Evolutionary conservation across 2,329 filamentous ascomycete genomes (phyloP).

Genomic region (Fusarium coicis): DNA sequence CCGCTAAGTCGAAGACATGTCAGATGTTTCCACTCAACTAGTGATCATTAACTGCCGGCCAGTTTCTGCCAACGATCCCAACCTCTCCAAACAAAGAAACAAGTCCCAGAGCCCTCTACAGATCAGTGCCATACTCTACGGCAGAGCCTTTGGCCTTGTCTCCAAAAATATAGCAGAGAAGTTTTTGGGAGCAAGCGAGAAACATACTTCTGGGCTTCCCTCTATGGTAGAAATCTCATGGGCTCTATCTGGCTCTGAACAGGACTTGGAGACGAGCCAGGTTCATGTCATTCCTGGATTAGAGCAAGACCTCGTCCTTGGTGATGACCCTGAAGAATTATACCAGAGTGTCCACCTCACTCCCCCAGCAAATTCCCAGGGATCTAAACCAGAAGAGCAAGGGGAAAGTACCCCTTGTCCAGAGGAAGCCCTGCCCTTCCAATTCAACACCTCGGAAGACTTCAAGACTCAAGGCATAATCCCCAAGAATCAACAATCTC

Average conservation of each 20-base stretch:
- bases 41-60: constrained; percentile 8
- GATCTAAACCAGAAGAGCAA: not conserved
- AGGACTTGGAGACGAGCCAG: constrained; percentile 10
- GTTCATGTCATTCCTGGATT: constrained; percentile 12
- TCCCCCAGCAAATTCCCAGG: not conserved
- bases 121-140: constrained; percentile 1
- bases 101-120: not conserved
- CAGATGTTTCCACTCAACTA: not conserved
- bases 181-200: not conserved
- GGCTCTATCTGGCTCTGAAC: not conserved
- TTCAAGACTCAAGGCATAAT: constrained; percentile 4
- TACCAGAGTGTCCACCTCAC: constrained; percentile 4
- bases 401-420: not conserved
- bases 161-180: constrained; percentile 7
- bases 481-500: constrained; percentile 4
- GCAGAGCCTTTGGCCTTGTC: constrained; percentile 4
- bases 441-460: not conserved
- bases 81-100: not conserved
- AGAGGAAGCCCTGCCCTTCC: not conserved
- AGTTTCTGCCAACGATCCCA: not conserved
- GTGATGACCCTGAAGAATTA: constrained; percentile 1
- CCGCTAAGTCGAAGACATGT: constrained; percentile 13
- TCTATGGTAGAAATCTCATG: constrained; percentile 11
- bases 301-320: constrained; percentile 18
- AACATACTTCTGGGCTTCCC: not conserved